These are phyloP conservation scores for Tetracladium setigerum DNA, from an alignment of 495 filamentous ascomycete species.

Conservation along the genomic window DNA sequence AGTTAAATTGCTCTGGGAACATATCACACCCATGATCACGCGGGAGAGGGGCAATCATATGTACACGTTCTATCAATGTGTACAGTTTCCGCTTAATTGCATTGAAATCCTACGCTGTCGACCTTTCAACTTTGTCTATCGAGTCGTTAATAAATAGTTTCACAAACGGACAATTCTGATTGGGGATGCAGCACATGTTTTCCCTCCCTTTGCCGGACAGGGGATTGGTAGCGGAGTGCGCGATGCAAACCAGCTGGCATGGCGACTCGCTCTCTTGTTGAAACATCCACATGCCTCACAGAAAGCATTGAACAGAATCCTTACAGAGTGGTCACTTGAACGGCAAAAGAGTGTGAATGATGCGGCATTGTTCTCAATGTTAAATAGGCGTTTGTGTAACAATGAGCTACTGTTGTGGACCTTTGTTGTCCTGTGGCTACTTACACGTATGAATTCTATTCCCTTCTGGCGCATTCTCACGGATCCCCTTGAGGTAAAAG, in stretches of 20 bases:
- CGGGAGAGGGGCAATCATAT: constrained; percentile 10
- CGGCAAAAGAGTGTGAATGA: too few relatives aligned
- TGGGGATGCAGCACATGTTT: constrained; percentile 48
- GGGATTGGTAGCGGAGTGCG: constrained; percentile 41
- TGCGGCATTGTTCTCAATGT: too few relatives aligned
- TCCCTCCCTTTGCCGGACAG: constrained; percentile 49
- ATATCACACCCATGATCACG: constrained; percentile 25
- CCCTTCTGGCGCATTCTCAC: too few relatives aligned
- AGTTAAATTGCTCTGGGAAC: constrained; percentile 22
- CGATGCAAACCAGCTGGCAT: constrained; percentile 33
- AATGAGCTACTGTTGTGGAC: too few relatives aligned
- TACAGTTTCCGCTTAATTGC: constrained; percentile 40
- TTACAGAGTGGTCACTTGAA: too few relatives aligned
- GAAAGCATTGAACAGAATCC: too few relatives aligned
- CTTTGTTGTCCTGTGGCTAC: too few relatives aligned
- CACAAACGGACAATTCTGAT: constrained; percentile 35
- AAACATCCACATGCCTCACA: too few relatives aligned
- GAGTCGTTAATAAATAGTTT: constrained; percentile 46
- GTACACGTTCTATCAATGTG: constrained; percentile 13
- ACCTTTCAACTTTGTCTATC: constrained; percentile 39
- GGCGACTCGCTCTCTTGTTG: constrained; percentile 45
- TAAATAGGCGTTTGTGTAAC: too few relatives aligned
- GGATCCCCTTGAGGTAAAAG: too few relatives aligned
- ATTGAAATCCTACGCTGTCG: constrained; percentile 41
- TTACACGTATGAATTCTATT: too few relatives aligned